Conservation (phyloP, 768 basidiomycete genomes). For the Cyathus striatus region DNA sequence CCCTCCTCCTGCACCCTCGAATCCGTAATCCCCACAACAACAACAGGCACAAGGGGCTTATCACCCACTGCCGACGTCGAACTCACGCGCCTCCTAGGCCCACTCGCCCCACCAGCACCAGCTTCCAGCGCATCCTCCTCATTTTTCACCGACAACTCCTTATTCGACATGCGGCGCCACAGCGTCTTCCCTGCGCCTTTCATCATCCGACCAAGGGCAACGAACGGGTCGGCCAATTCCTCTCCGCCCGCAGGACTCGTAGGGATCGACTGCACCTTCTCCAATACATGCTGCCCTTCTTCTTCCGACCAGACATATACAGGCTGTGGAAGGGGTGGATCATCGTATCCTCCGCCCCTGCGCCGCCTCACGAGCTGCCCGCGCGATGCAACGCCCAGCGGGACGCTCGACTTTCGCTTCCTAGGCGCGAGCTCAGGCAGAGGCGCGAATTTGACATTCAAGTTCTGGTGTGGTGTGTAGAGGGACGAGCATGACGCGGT, state of each 20-base stretch:
- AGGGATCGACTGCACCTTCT: conserved; percentile 13
- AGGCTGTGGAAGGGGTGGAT: neutral
- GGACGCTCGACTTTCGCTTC: conserved; percentile 41
- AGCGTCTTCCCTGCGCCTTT: conserved; percentile 45
- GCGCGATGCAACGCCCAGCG: conserved; percentile 52
- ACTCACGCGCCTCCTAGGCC: no score
- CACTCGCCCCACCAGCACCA: no score
- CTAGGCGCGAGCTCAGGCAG: conserved; percentile 48
- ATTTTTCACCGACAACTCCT: conserved; percentile 18
- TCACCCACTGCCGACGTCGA: no score
- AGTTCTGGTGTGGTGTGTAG: conserved; percentile 12
- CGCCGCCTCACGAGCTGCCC: conserved; percentile 33
- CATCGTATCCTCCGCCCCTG: conserved; percentile 10
- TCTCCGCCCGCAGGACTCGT: conserved; percentile 18
- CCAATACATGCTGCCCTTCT: conserved; percentile 29
- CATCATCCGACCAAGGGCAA: conserved; percentile 44
- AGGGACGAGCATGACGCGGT: conserved; percentile 10
- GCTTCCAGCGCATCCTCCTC: conserved; percentile 11
- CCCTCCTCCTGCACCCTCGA: conserved; percentile 2
- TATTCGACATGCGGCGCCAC: conserved; percentile 45
- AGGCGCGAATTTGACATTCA: conserved; percentile 54
- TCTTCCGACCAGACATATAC: conserved; percentile 32
- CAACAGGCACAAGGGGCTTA: no score
- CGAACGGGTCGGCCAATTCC: conserved; percentile 39
- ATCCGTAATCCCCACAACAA: no score